These are phyloP conservation scores for Eragrostis tef DNA, from an alignment of 202 grass and related monocot species.

Conservation along the genomic window DNA sequence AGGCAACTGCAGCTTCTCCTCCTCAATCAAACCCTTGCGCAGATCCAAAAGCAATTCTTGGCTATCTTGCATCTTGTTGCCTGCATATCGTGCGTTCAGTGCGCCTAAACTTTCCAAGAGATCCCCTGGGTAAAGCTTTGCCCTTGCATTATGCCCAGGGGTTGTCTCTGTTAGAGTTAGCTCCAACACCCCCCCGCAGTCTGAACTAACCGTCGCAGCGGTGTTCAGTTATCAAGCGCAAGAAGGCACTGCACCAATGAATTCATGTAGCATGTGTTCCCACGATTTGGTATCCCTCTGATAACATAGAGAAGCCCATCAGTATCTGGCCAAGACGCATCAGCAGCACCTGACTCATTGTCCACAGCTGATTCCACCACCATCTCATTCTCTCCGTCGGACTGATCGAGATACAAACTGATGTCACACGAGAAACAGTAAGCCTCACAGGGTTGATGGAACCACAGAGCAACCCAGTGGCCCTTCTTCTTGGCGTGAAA, in stretches of 20 bases:
- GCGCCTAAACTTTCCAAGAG: constrained; percentile 52
- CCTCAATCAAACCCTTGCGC: constrained; percentile 44
- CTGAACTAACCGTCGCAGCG: no score
- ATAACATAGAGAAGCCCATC: constrained; percentile 40
- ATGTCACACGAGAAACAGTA: neutral
- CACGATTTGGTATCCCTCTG: constrained; percentile 64
- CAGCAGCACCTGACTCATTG: neutral
- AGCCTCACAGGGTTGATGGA: neutral
- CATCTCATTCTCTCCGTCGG: neutral
- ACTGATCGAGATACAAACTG: neutral
- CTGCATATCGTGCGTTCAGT: constrained; percentile 44
- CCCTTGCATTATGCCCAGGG: constrained; percentile 23
- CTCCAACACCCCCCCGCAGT: no score
- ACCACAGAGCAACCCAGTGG: neutral
- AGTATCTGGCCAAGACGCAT: neutral
- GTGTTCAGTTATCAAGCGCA: constrained; percentile 59
- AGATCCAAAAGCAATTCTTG: constrained; percentile 66
- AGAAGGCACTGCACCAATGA: constrained; percentile 70
- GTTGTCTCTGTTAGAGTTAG: constrained; percentile 61
- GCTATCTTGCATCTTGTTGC: constrained; percentile 56
- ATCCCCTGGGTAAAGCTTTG: constrained; percentile 36
- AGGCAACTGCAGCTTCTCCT: constrained; percentile 25
- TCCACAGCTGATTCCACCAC: neutral
- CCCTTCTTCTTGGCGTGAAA: constrained; percentile 48
- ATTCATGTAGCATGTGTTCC: constrained; percentile 74